These are phyloP conservation scores for Prunus mira DNA, from an alignment of 306 rosid species.

Conservation along the genomic window DNA sequence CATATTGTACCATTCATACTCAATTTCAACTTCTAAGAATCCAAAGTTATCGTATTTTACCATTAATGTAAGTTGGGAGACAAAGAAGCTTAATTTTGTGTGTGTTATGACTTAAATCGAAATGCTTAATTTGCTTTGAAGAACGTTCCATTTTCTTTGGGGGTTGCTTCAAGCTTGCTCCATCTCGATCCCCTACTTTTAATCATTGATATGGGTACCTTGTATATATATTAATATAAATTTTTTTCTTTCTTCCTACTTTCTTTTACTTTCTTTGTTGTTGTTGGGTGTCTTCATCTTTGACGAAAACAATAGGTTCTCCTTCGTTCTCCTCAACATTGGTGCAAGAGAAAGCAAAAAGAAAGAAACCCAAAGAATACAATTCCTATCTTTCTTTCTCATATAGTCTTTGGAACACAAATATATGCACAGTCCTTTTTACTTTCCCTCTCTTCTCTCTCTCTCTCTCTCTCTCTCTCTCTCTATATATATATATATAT, in stretches of 20 bases:
- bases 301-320: constrained; percentile 49
- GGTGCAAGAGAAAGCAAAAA: constrained; percentile 69
- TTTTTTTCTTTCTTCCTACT: not conserved
- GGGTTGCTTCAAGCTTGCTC: constrained; percentile 57
- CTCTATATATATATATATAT: not conserved
- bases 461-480: no score
- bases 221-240: not conserved
- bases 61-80: constrained; percentile 7
- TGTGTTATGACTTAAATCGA: constrained; percentile 16
- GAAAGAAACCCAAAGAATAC: constrained; percentile 12
- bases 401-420: not conserved
- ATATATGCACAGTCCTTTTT: not conserved
- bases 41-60: not conserved
- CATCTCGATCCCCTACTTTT: constrained; percentile 26
- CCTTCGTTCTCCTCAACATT: constrained; percentile 39
- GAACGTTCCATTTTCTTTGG: constrained; percentile 46
- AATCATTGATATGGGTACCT: constrained; percentile 22
- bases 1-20: not conserved
- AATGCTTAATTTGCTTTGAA: constrained; percentile 33
- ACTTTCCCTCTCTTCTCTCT: not conserved
- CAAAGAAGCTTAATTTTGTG: constrained; percentile 28
- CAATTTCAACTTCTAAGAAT: not conserved
- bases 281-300: constrained; percentile 57
- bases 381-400: constrained; percentile 10
- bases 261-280: constrained; percentile 43